A percentile compares a stretch with the other conserved stretches of the same genome.
Evolutionary conservation across 2,329 filamentous ascomycete species (phyloP).

Genomic region (Rutstroemia sp.): DNA sequence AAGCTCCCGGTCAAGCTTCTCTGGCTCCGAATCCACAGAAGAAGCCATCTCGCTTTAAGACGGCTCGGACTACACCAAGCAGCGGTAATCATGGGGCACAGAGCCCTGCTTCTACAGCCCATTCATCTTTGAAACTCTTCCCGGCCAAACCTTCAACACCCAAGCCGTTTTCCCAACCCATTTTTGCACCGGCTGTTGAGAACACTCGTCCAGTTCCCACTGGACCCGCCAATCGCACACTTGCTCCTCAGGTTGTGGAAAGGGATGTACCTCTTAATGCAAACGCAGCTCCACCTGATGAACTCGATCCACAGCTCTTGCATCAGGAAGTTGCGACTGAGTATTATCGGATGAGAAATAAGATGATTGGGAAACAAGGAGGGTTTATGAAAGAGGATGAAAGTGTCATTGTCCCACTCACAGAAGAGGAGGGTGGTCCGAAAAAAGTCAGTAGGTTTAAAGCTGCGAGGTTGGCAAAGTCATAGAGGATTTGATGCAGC

Average conservation of each 20-base stretch:
- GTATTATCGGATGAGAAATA: constrained; percentile 76
- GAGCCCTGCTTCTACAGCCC: constrained; percentile 13
- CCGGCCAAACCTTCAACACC: constrained; percentile 19
- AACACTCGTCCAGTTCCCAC: constrained; percentile 22
- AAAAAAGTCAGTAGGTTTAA: constrained; percentile 67
- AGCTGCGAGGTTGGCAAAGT: constrained; percentile 54
- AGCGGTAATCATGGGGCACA: constrained; percentile 17
- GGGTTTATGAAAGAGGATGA: constrained; percentile 69
- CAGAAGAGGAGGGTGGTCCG: constrained; percentile 54
- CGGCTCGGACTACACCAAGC: constrained; percentile 24
- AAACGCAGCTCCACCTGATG: constrained; percentile 43
- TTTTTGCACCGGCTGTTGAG: constrained; percentile 19
- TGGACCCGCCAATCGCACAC: constrained; percentile 37
- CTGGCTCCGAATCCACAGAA: constrained; percentile 21
- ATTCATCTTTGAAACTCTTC: constrained; percentile 15
- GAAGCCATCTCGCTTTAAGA: constrained; percentile 38
- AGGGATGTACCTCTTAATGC: constrained; percentile 35
- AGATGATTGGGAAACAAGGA: constrained; percentile 74
- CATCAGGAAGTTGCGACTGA: constrained; percentile 73
- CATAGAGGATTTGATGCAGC: neutral
- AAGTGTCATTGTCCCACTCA: constrained; percentile 56
- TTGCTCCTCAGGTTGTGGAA: constrained; percentile 55
- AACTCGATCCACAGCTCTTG: constrained; percentile 65
- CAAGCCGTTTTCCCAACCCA: constrained; percentile 23
- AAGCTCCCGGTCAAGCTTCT: constrained; percentile 16